Evolutionary conservation across 768 basidiomycete genomes (phyloP).

Genomic region (Gymnopilus dilepis): DNA sequence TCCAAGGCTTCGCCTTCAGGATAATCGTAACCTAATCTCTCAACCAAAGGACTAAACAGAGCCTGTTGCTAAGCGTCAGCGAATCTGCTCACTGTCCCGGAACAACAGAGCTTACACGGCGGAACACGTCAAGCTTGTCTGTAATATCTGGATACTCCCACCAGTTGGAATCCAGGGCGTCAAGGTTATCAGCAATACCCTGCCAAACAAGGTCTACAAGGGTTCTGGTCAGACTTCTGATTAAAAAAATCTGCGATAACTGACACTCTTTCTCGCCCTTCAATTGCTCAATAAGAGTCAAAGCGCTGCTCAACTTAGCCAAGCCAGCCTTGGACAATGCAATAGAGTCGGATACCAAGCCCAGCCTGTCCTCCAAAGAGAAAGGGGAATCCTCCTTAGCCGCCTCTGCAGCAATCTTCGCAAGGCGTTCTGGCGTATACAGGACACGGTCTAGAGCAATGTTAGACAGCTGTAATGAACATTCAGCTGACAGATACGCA

Average conservation of each 20-base stretch:
- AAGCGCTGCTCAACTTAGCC: conserved; percentile 72
- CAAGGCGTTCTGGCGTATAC: conserved; percentile 81
- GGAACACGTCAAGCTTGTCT: conserved; percentile 62
- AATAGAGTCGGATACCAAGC: conserved; percentile 83
- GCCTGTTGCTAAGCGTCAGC: conserved; percentile 39
- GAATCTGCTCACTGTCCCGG: not conserved
- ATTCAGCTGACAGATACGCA: conserved; percentile 42
- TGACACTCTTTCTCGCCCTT: conserved; percentile 78
- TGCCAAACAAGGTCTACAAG: conserved; percentile 80
- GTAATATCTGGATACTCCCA: conserved; percentile 75
- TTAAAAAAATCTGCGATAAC: not conserved
- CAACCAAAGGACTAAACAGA: conserved; percentile 76
- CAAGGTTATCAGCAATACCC: conserved; percentile 63
- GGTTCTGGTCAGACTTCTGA: not conserved
- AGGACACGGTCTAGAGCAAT: conserved; percentile 72
- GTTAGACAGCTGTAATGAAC: not conserved
- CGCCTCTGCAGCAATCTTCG: conserved; percentile 80
- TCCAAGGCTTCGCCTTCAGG: conserved; percentile 68
- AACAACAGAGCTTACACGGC: conserved; percentile 48
- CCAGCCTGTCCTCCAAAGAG: conserved; percentile 86
- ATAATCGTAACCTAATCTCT: conserved; percentile 82
- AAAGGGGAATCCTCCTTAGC: conserved; percentile 69
- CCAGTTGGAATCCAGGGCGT: conserved; percentile 67
- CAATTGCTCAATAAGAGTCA: conserved; percentile 74
- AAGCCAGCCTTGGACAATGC: conserved; percentile 85